A percentile compares a stretch with the other conserved stretches of the same genome.
Conservation (phyloP, 495 filamentous ascomycete species). For the Wilcoxina mikolae region DNA sequence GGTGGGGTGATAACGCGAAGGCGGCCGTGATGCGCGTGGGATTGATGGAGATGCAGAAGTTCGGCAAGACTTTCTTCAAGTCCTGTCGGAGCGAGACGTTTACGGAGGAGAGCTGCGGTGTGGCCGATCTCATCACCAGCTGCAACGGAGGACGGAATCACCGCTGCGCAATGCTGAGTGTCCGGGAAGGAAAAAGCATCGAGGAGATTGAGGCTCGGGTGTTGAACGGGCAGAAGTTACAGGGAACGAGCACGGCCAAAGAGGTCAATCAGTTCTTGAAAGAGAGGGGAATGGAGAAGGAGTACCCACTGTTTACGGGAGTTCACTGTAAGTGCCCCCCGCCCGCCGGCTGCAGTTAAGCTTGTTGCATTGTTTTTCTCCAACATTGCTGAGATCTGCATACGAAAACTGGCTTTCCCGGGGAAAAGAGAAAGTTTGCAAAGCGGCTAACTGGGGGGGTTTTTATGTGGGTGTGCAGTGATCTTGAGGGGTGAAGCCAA, state of each 20-base stretch:
- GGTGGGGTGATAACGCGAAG: constrained; percentile 97
- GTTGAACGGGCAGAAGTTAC: constrained; percentile 93
- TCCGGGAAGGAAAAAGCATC: constrained; percentile 63
- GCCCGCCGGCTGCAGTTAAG: neutral
- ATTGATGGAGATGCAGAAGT: constrained; percentile 85
- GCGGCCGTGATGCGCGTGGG: constrained; percentile 93
- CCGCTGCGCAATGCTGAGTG: constrained; percentile 76
- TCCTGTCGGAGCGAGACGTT: constrained; percentile 69
- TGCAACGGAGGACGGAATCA: constrained; percentile 87
- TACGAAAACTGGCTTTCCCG: neutral
- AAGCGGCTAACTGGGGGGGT: constrained; percentile 8
- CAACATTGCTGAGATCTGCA: neutral
- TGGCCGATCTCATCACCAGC: constrained; percentile 90
- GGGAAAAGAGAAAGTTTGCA: neutral
- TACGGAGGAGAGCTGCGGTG: constrained; percentile 88
- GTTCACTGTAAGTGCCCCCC: constrained; percentile 46
- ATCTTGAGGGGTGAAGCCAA: constrained; percentile 43
- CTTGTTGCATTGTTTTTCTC: neutral
- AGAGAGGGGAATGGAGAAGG: constrained; percentile 54
- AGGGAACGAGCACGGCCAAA: constrained; percentile 78
- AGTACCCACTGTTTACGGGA: constrained; percentile 83
- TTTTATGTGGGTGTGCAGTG: constrained; percentile 21
- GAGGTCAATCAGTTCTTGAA: constrained; percentile 85
- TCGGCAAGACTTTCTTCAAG: constrained; percentile 84
- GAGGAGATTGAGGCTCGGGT: constrained; percentile 76